Evolutionary conservation across 192 early-diverging fungal genomes (phyloP).

Genomic region (Linderina pennispora): DNA sequence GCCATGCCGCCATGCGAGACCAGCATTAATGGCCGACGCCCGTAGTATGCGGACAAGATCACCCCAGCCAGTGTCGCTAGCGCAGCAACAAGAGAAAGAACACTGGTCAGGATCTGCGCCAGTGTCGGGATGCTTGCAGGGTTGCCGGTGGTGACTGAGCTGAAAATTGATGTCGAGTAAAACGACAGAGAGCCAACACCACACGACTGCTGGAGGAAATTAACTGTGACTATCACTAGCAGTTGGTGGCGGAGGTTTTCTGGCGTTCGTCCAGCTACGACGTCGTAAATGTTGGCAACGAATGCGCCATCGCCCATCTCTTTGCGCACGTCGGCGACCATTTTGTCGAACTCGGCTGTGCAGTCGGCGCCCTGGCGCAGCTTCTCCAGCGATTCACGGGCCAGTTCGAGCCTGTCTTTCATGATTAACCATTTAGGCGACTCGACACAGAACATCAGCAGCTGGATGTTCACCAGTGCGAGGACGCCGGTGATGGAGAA

Average conservation of each 20-base stretch:
- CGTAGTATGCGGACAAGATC: constrained; percentile 55
- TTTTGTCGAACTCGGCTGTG: constrained; percentile 51
- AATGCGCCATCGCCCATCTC: constrained; percentile 4
- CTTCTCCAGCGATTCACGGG: constrained; percentile 39
- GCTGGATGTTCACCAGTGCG: constrained; percentile 35
- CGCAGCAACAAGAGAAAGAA: constrained; percentile 20
- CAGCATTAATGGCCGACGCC: constrained; percentile 62
- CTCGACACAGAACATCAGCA: constrained; percentile 65
- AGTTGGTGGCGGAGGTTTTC: constrained; percentile 56
- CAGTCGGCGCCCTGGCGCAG: constrained; percentile 48
- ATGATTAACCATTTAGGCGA: constrained; percentile 66
- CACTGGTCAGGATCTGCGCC: constrained; percentile 29
- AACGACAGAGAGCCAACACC: constrained; percentile 78
- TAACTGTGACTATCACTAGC: constrained; percentile 52
- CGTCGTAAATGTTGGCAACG: constrained; percentile 37
- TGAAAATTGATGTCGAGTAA: constrained; percentile 72
- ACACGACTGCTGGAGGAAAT: constrained; percentile 68
- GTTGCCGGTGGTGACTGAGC: constrained; percentile 6
- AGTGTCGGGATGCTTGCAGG: constrained; percentile 13
- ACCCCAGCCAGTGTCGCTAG: constrained; percentile 16
- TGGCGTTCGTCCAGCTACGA: constrained; percentile 47
- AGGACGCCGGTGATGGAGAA: constrained; percentile 55
- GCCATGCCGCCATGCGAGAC: constrained; percentile 53
- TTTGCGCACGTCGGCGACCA: constrained; percentile 37
- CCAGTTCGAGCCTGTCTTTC: constrained; percentile 48